Evolutionary conservation across 1,139 yeast species (phyloP).

Genomic region (Debaryomycetaceae sp.): DNA sequence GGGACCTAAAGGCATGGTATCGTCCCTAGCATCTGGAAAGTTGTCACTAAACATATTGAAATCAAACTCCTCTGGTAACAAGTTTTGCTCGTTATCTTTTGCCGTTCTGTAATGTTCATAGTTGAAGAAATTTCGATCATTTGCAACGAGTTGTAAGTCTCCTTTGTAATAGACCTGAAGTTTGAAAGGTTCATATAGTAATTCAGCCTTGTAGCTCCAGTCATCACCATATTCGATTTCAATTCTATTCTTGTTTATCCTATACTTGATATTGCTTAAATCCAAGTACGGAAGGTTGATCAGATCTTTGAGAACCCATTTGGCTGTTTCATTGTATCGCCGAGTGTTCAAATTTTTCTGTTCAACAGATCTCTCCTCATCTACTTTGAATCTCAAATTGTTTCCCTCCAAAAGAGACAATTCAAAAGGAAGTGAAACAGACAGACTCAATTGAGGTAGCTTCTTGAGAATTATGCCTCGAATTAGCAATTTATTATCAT

Average conservation of each 20-base stretch:
- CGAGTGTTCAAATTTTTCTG: constrained; percentile 24
- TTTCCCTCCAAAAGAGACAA: constrained; percentile 53
- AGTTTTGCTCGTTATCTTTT: constrained; percentile 33
- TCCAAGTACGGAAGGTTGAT: constrained; percentile 13
- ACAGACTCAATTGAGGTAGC: constrained; percentile 17
- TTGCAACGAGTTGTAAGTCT: constrained; percentile 51
- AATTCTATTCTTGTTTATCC: constrained; percentile 17
- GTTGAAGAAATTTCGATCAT: constrained; percentile 68
- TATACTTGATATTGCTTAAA: background rate
- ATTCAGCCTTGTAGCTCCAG: constrained; percentile 29
- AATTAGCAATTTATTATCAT: constrained; percentile 19
- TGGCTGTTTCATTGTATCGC: constrained; percentile 59
- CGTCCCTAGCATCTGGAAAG: constrained; percentile 58
- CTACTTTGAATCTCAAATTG: constrained; percentile 56
- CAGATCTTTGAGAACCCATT: constrained; percentile 49
- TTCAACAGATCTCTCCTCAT: constrained; percentile 48
- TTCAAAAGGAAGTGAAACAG: constrained; percentile 49
- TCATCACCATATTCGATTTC: constrained; percentile 40
- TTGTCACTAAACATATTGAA: constrained; percentile 58
- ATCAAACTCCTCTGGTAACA: constrained; percentile 53
- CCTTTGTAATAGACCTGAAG: constrained; percentile 46
- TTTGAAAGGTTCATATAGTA: constrained; percentile 51
- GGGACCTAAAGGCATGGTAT: constrained; percentile 76
- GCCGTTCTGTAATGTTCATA: constrained; percentile 68
- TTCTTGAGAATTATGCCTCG: constrained; percentile 48